Evolutionary conservation across 345 rosid genomes (phyloP), one percentile per base, ranked within the genome.

Genomic region (Aquilaria malaccensis): DNA sequence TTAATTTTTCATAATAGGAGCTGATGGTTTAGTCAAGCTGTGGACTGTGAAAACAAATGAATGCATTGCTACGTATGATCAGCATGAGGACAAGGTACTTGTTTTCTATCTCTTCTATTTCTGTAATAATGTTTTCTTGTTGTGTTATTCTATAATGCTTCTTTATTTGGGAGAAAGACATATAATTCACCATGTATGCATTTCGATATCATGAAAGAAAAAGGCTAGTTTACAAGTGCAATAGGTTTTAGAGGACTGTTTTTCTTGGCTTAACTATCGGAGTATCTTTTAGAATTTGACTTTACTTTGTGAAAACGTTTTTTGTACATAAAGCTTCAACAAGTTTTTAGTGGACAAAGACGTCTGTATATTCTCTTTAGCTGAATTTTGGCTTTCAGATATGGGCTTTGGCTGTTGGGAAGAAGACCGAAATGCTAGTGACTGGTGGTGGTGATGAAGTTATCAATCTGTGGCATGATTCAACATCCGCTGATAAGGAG

Each of bases 331-430:
- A 31, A 54, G 29, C 45, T 30, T 52, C 7, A 37, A 37, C 43
- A 4, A 37, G 43, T 37, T 62, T 31, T 15, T 64, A 45, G 45
- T 58, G 48, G 43, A 58, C 13, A 29, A 11, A 63, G 60, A 37
- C 54, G 7, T 9, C 43, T 37, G 7, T 37, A 4, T 37, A 37
- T 4, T 2, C 43, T 76, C 66, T 43, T 72, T 59, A 69, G 58
- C 45, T 22, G 30, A 66, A 59, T 61, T 56, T 58, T 57, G 30
- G 48, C 50, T 70, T 72, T 61, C 75, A 94, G 97, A 80, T 87
- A 59, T 94, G 99, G 97, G 96, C 97, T 61, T 79, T 94, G 83
- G 90, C 97, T 59, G 78, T 94, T 14, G 97, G 99, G 60, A 94
- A 79, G 76, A 86, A 84, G 76, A 87, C 96, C 30, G 96, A 90